Base-by-base conservation (phyloP, 2,329 filamentous ascomycete genomes). In the Phoma sp. region DNA sequence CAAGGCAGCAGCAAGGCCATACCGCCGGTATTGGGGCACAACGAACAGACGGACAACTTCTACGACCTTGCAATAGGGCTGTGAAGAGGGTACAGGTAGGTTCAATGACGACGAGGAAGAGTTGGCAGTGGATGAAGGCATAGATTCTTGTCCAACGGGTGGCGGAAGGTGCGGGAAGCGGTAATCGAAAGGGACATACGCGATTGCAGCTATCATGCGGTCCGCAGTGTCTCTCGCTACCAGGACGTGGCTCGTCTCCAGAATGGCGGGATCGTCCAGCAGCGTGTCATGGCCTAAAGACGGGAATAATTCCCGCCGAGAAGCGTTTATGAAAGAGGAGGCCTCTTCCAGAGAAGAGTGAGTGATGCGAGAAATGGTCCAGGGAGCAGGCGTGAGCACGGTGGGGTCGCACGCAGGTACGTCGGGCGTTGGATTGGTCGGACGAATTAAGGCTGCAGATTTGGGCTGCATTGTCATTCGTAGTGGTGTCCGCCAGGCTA, bases 21-120 rank as follows among this genome's bases (percentile, higher is more conserved):
- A 42, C 11, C 60, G 55, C 22, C 60, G 52, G n/a, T 60, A 55
- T 11, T 35, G 30, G 2, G 55, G 55, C 0, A 49, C 22, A 2
- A 62, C 57, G 23, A 47, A 62, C 5, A 62, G 32, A 6, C 60
- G 57, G 18, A 62, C 33, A 7, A 62, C 60, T 39, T 62, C 60
- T 8, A 58, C 57, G 1, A 35, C 52, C 6, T n/a, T 55, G 11
- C n/a, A 27, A 7, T 10, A 22, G 6, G 27, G 10, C 1, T 33
- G 9, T 2, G n/a, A 18, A 11, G 7, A n/a, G 7, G 10, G 29
- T 4, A 4, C 22, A 9, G 38, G 27, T 1, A 8, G 11, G 30
- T 48, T n/a, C 27, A 51, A 23, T 1, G 40, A 39, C 2, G 49
- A 37, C 14, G 49, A 46, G 13, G 49, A 46, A 5, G 49, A 52